Evolutionary conservation across 225 moss, liverwort and hornwort genomes (phyloP).

Genomic region (Bryoerythrophyllum caledonicum): DNA sequence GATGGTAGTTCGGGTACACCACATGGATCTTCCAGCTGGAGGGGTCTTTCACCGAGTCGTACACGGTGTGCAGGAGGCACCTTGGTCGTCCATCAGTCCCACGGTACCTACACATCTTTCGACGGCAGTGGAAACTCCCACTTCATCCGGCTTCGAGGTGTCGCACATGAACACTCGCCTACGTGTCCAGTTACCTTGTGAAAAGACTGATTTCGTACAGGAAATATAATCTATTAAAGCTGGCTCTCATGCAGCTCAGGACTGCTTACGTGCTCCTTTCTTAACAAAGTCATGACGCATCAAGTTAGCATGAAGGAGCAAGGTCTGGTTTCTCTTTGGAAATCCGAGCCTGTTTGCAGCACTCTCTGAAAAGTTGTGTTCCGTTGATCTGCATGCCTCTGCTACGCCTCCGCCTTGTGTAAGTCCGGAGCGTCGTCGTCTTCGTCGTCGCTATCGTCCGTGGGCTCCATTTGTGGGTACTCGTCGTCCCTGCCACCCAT

Average conservation of each 20-base stretch:
- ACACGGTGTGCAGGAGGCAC: slow-evolving; percentile 45
- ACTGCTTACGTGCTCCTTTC: slow-evolving; percentile 72
- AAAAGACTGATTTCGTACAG: too few relatives aligned
- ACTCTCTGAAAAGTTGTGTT: slow-evolving; percentile 94
- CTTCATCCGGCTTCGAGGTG: slow-evolving; percentile 24
- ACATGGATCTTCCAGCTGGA: slow-evolving; percentile 39
- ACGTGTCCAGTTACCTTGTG: slow-evolving; percentile 46
- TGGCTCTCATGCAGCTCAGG: slow-evolving; percentile 25
- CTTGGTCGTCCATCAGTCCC: slow-evolving; percentile 43
- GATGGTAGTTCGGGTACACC: slow-evolving; percentile 54
- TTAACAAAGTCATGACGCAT: slow-evolving; percentile 96
- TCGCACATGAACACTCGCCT: slow-evolving; percentile 37
- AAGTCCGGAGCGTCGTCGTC: not conserved
- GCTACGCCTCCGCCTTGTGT: slow-evolving; percentile 1
- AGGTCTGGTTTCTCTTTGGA: slow-evolving; percentile 94
- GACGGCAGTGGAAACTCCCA: slow-evolving; percentile 3
- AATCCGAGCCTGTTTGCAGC: slow-evolving; percentile 92
- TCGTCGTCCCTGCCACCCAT: not conserved
- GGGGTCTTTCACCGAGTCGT: slow-evolving; percentile 32
- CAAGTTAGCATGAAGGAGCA: slow-evolving; percentile 93
- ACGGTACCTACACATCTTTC: slow-evolving; percentile 40
- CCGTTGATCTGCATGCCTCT: slow-evolving; percentile 31
- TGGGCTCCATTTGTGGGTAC: not conserved
- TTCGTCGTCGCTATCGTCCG: slow-evolving; percentile 10
- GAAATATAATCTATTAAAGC: too few relatives aligned